A percentile compares a stretch with the other conserved stretches of the same genome.
Evolutionary conservation across 805 yeast species (phyloP).

Genomic region (Tetrapisispora fleetii): DNA sequence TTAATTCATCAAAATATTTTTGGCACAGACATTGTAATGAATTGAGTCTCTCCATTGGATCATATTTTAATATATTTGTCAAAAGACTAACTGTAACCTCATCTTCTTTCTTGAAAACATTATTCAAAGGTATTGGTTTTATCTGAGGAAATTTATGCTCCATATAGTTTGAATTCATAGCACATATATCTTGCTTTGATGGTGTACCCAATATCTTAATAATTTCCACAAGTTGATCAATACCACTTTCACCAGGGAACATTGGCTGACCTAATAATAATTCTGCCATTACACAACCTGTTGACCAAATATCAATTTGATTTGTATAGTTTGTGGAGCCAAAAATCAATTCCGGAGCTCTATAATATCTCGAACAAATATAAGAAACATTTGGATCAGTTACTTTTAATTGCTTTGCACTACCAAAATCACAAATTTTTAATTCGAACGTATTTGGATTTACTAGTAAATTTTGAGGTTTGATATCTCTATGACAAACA

Average conservation of each 20-base stretch:
- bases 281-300: constrained; percentile 98
- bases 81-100: constrained; percentile 46
- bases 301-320: constrained; percentile 94
- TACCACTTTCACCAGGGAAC: constrained; percentile 96
- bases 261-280: constrained; percentile 89
- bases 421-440: constrained; percentile 93
- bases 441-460: constrained; percentile 78
- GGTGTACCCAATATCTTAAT: constrained; percentile 96
- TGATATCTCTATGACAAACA: constrained; percentile 89
- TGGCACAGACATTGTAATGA: constrained; percentile 34
- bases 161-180: constrained; percentile 95
- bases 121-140: constrained; percentile 63
- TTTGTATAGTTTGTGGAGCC: constrained; percentile 96
- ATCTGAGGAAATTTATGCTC: constrained; percentile 92
- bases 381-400: constrained; percentile 91
- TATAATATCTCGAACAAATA: constrained; percentile 90
- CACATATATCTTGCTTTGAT: constrained; percentile 76
- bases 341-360: constrained; percentile 96
- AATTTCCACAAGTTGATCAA: constrained; percentile 93
- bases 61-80: constrained; percentile 50
- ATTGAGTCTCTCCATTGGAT: constrained; percentile 54
- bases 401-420: constrained; percentile 85
- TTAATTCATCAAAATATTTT: constrained; percentile 25
- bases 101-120: constrained; percentile 47
- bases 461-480: constrained; percentile 82